Evolutionary conservation across 1,284 basidiomycete genomes (phyloP).

Genomic region (Trichosporon faecale): DNA sequence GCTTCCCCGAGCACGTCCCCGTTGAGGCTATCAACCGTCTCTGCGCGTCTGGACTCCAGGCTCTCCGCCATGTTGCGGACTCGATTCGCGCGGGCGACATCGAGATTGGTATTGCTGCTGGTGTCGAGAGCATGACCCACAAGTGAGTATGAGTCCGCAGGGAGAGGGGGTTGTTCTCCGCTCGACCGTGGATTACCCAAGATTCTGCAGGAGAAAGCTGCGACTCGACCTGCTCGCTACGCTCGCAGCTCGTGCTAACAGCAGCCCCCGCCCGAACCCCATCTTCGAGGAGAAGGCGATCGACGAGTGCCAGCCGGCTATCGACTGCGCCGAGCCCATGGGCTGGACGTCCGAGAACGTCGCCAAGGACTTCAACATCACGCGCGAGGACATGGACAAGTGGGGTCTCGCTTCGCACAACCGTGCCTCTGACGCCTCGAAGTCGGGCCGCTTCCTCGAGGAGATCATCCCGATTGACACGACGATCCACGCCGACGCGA

Average conservation of each 20-base stretch:
- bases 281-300: conserved; percentile 69
- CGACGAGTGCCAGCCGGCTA: conserved; percentile 61
- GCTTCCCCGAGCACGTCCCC: conserved; percentile 59
- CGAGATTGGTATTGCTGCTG: conserved; percentile 71
- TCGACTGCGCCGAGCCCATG: conserved; percentile 82
- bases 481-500: conserved; percentile 28
- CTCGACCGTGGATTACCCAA: too few species aligned
- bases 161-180: too few species aligned
- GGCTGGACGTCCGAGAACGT: conserved; percentile 90
- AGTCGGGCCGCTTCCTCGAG: conserved; percentile 64
- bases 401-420: conserved; percentile 77
- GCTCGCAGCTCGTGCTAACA: neutral
- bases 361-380: conserved; percentile 67
- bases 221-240: too few species aligned
- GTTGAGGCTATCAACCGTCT: conserved; percentile 75
- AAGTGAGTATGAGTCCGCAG: conserved; percentile 18
- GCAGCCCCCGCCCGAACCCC: conserved; percentile 71
- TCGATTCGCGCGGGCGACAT: conserved; percentile 67
- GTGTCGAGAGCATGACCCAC: conserved; percentile 76
- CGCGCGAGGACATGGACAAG: conserved; percentile 73
- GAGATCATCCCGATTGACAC: conserved; percentile 81
- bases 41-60: conserved; percentile 77
- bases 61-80: conserved; percentile 63
- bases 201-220: too few species aligned
- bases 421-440: conserved; percentile 63